phyloP scores from a whole-genome alignment of 2,329 filamentous ascomycete species.

The Fusarium robinianum region DNA sequence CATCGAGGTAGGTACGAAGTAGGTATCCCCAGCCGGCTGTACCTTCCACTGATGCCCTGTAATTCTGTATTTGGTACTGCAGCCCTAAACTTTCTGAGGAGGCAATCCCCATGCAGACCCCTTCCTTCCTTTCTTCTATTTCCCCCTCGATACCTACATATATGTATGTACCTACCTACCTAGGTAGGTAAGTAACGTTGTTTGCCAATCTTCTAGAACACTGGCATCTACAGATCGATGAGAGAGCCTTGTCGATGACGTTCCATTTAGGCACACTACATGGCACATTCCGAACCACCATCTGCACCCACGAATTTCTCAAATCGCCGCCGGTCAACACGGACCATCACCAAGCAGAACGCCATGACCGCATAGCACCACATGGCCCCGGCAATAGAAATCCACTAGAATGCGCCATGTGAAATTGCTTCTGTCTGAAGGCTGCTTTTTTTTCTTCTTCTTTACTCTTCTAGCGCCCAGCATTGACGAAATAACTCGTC shows the following conservation, averaged over 20 bases:
- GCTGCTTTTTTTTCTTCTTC: constrained; percentile 8
- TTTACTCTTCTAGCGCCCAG: constrained; percentile 9
- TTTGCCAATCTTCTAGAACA: too few species aligned
- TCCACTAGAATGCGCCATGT: constrained; percentile 35
- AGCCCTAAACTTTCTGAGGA: too few species aligned
- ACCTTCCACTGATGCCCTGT: constrained; percentile 14
- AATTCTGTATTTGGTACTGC: too few species aligned
- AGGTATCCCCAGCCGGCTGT: constrained; percentile 11
- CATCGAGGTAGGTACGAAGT: constrained; percentile 5
- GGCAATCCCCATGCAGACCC: too few species aligned
- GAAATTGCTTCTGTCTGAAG: constrained; percentile 27
- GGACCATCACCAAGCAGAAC: constrained; percentile 25
- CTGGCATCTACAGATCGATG: too few species aligned
- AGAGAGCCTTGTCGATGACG: too few species aligned
- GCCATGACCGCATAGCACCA: constrained; percentile 26
- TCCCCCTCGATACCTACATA: too few species aligned
- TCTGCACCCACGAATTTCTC: constrained; percentile 14
- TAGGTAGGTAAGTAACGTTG: too few species aligned
- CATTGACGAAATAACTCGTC: constrained; percentile 14
- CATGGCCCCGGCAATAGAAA: constrained; percentile 33
- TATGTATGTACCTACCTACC: too few species aligned
- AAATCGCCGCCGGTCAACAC: constrained; percentile 24
- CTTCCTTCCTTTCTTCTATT: too few species aligned
- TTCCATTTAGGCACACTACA: too few species aligned
- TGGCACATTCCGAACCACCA: too few species aligned